Evolutionary conservation across 2,329 filamentous ascomycete genomes (phyloP).

Genomic region (Cryoendolithus antarcticus): DNA sequence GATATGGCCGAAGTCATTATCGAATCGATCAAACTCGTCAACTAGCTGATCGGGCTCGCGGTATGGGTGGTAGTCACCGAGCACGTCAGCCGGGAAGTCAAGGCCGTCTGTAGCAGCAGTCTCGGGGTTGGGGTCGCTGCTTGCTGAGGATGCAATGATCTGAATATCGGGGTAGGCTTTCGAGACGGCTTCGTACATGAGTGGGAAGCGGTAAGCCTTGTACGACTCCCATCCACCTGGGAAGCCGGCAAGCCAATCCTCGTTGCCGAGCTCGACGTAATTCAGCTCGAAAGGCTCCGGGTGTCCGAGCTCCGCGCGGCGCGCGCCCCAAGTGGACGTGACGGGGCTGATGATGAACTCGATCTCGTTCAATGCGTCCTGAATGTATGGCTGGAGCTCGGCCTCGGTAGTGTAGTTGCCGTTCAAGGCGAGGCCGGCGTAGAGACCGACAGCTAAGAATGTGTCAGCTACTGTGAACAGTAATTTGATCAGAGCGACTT

Average conservation of each 20-base stretch:
- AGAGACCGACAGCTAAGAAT: conserved; percentile 11
- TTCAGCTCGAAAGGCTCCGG: conserved; percentile 47
- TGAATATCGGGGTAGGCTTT: conserved; percentile 43
- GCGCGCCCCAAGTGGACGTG: conserved; percentile 42
- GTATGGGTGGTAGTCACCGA: conserved; percentile 15
- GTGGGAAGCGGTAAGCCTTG: conserved; percentile 40
- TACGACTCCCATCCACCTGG: conserved; percentile 10
- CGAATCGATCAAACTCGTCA: conserved; percentile 22
- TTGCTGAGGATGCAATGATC: conserved; percentile 34
- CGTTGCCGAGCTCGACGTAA: conserved; percentile 55
- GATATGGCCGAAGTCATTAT: conserved; percentile 27
- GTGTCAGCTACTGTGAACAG: conserved; percentile 20
- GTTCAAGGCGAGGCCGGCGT: conserved; percentile 27
- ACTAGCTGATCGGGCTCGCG: conserved; percentile 9
- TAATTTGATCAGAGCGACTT: neutral
- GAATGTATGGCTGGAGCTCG: conserved; percentile 41
- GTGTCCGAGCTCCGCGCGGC: conserved; percentile 47
- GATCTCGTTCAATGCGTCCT: conserved; percentile 48
- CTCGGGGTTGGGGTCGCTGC: conserved; percentile 8
- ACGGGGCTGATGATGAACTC: conserved; percentile 43
- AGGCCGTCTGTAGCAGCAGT: conserved; percentile 5
- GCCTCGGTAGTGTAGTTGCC: conserved; percentile 34
- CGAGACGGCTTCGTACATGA: conserved; percentile 47
- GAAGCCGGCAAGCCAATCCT: conserved; percentile 41
- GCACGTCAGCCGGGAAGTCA: conserved; percentile 8